Conservation (phyloP, 164 flowering plant genomes). For the Magnolia changhungtana region DNA sequence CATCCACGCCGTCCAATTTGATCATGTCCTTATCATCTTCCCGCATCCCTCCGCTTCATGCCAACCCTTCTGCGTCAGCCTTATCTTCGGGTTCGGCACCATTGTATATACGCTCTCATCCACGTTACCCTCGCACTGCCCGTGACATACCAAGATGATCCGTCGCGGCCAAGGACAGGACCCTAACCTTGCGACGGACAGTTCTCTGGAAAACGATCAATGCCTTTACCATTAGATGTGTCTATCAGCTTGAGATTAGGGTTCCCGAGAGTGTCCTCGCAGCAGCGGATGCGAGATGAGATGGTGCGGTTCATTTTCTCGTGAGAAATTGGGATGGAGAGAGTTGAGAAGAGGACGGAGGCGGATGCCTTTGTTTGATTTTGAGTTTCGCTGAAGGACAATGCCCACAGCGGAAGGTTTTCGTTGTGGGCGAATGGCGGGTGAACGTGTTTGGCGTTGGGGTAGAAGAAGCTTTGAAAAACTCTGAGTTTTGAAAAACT, state of each 20-base stretch:
- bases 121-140: constrained; percentile 68
- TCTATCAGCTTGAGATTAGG: not conserved
- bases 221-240: not conserved
- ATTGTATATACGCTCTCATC: constrained; percentile 54
- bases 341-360: too few species aligned
- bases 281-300: constrained; percentile 23
- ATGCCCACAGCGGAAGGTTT: too few species aligned
- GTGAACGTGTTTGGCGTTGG: too few species aligned
- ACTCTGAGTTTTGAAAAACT: too few species aligned
- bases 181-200: not conserved
- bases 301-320: not conserved
- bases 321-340: too few species aligned
- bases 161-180: constrained; percentile 54
- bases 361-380: too few species aligned
- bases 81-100: constrained; percentile 58
- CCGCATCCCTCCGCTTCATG: constrained; percentile 55
- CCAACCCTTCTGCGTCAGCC: constrained; percentile 51
- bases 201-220: constrained; percentile 32
- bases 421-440: too few species aligned
- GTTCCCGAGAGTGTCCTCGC: constrained; percentile 19
- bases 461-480: too few species aligned
- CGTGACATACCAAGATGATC: constrained; percentile 71
- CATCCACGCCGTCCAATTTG: constrained; percentile 40
- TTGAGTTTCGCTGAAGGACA: too few species aligned
- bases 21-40: constrained; percentile 42